These are phyloP conservation scores for Colletotrichum tropicale DNA, from an alignment of 2,329 filamentous ascomycete species.

Conservation along the genomic window DNA sequence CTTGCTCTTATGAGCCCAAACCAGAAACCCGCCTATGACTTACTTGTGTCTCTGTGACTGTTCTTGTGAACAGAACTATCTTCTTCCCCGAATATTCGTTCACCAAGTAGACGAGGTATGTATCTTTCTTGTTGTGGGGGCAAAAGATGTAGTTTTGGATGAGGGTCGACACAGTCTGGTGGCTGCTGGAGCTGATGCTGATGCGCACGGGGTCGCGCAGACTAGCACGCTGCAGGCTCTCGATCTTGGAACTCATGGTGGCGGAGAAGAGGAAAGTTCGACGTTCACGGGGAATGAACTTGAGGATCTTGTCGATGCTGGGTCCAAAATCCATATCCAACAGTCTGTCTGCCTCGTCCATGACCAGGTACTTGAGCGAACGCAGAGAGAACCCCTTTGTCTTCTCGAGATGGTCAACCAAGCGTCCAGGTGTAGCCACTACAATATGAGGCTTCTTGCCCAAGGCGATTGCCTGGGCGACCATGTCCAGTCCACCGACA, in stretches of 20 bases:
- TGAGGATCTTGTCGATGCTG: constrained; percentile 90
- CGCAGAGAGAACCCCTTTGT: constrained; percentile 93
- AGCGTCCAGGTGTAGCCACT: constrained; percentile 60
- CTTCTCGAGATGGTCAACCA: constrained; percentile 86
- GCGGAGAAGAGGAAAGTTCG: constrained; percentile 92
- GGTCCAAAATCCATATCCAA: constrained; percentile 95
- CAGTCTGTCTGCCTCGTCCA: constrained; percentile 93
- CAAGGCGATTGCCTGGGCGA: constrained; percentile 85
- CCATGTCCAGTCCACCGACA: constrained; percentile 95
- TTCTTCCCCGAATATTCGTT: constrained; percentile 89
- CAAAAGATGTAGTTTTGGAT: constrained; percentile 88
- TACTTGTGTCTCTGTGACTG: constrained; percentile 78
- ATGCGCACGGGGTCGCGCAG: constrained; percentile 84
- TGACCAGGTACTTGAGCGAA: constrained; percentile 84
- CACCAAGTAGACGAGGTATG: constrained; percentile 84
- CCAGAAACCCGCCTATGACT: not conserved
- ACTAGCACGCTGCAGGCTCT: constrained; percentile 88
- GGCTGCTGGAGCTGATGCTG: constrained; percentile 80
- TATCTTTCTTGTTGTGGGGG: constrained; percentile 86
- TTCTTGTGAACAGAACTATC: constrained; percentile 89
- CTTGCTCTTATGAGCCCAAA: not conserved
- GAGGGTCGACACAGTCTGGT: constrained; percentile 90
- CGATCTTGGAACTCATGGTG: constrained; percentile 92
- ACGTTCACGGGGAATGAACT: constrained; percentile 78
- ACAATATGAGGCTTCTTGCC: constrained; percentile 96